These are phyloP conservation scores for Helotiales sp. DNA, from an alignment of 2,329 filamentous ascomycete species.

Conservation along the genomic window DNA sequence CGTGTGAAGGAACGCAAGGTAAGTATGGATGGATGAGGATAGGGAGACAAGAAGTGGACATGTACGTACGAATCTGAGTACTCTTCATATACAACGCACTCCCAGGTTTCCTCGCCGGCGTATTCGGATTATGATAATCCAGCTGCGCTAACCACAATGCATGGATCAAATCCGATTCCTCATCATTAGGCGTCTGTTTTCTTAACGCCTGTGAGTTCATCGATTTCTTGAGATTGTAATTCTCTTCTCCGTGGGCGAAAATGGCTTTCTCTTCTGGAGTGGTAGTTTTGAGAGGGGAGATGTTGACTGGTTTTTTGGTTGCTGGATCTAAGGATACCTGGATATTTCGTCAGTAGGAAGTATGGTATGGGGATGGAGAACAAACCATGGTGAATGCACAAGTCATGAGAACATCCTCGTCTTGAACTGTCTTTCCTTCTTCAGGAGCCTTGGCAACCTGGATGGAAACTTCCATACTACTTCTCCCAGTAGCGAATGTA, in stretches of 20 bases:
- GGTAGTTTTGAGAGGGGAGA: constrained; percentile 59
- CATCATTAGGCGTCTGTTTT: constrained; percentile 65
- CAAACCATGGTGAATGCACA: constrained; percentile 72
- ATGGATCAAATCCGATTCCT: constrained; percentile 70
- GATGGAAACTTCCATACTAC: constrained; percentile 68
- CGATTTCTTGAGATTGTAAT: constrained; percentile 65
- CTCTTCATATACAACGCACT: constrained; percentile 63
- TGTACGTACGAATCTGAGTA: constrained; percentile 48
- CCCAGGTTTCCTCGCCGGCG: constrained; percentile 51
- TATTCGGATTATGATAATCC: constrained; percentile 61
- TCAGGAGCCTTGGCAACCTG: constrained; percentile 65
- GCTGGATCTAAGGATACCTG: constrained; percentile 59
- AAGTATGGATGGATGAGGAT: neutral
- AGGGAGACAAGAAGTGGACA: neutral
- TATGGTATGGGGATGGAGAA: neutral
- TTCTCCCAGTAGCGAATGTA: constrained; percentile 65
- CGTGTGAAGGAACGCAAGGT: neutral
- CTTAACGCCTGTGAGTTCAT: constrained; percentile 58
- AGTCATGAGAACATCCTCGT: constrained; percentile 66
- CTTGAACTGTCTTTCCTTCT: constrained; percentile 49
- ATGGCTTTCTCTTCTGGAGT: constrained; percentile 62
- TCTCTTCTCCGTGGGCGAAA: constrained; percentile 62
- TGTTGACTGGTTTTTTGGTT: constrained; percentile 64
- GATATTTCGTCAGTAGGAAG: neutral
- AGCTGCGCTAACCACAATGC: constrained; percentile 68